Evolutionary conservation across 2,329 filamentous ascomycete species (phyloP).

Genomic region (Trichocomaceae sp.): DNA sequence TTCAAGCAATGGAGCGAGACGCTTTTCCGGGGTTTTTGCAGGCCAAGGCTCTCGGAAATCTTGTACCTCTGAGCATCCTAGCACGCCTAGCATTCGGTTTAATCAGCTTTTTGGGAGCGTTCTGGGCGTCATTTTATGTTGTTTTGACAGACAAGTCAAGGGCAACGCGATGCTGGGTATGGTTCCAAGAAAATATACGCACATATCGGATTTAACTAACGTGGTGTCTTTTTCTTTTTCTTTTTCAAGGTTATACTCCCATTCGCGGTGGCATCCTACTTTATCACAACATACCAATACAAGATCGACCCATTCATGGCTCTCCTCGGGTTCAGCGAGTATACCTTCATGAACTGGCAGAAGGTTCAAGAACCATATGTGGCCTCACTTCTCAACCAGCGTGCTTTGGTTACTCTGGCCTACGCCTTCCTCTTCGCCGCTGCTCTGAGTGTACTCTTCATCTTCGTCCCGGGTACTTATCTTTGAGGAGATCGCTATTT

Average conservation of each 20-base stretch:
- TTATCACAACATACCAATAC: slow-evolving; percentile 87
- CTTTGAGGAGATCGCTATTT: slow-evolving; percentile 14
- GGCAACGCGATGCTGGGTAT: slow-evolving; percentile 74
- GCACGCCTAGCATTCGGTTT: slow-evolving; percentile 79
- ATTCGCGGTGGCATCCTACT: slow-evolving; percentile 85
- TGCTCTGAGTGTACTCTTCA: slow-evolving; percentile 81
- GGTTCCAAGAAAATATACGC: slow-evolving; percentile 23
- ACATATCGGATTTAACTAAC: slow-evolving; percentile 17
- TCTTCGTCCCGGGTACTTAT: slow-evolving; percentile 76
- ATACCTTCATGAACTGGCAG: slow-evolving; percentile 89
- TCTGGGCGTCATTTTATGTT: slow-evolving; percentile 90
- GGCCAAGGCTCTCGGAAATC: slow-evolving; percentile 90
- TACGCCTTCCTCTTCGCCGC: slow-evolving; percentile 71
- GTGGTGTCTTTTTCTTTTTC: not conserved
- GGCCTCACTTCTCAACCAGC: slow-evolving; percentile 73
- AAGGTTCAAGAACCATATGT: slow-evolving; percentile 87
- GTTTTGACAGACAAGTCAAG: slow-evolving; percentile 81
- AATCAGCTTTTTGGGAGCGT: slow-evolving; percentile 78
- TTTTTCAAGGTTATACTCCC: slow-evolving; percentile 65
- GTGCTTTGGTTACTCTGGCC: slow-evolving; percentile 71
- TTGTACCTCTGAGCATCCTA: slow-evolving; percentile 85
- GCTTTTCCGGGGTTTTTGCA: slow-evolving; percentile 96
- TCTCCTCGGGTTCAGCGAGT: slow-evolving; percentile 85
- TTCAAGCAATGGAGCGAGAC: slow-evolving; percentile 98
- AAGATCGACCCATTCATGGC: slow-evolving; percentile 88